Evolutionary conservation across 2,329 filamentous ascomycete genomes (phyloP).

Genomic region (Fusarium sambucinum): DNA sequence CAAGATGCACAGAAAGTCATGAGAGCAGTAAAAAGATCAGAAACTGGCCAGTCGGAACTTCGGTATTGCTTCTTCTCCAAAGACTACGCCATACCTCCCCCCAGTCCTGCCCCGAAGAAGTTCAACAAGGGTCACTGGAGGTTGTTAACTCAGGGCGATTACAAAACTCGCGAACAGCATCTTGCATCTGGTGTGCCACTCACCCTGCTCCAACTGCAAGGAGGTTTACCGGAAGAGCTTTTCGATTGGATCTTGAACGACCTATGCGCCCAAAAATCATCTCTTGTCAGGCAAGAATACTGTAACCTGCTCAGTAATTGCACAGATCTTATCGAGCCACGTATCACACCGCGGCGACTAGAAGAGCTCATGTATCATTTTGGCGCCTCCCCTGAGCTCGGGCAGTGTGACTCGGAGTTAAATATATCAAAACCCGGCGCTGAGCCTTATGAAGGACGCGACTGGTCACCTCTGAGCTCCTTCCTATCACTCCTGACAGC

Average conservation of each 20-base stretch:
- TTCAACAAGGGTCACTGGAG: slow-evolving; percentile 59
- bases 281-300: slow-evolving; percentile 71
- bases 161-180: slow-evolving; percentile 64
- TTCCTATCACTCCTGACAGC: slow-evolving; percentile 59
- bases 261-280: slow-evolving; percentile 66
- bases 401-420: slow-evolving; percentile 43
- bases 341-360: slow-evolving; percentile 61
- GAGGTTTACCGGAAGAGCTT: slow-evolving; percentile 70
- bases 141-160: slow-evolving; percentile 60
- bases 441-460: slow-evolving; percentile 53
- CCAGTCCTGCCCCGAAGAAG: slow-evolving; percentile 47
- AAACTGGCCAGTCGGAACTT: slow-evolving; percentile 52
- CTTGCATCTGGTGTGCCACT: slow-evolving; percentile 73
- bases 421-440: slow-evolving; percentile 37
- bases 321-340: slow-evolving; percentile 56
- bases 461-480: slow-evolving; percentile 61
- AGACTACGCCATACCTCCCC: slow-evolving; percentile 47
- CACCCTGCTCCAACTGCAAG: slow-evolving; percentile 56
- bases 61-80: slow-evolving; percentile 65
- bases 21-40: slow-evolving; percentile 64
- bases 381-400: slow-evolving; percentile 66
- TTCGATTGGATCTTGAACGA: slow-evolving; percentile 75
- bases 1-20: slow-evolving; percentile 61
- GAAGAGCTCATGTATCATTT: slow-evolving; percentile 68
- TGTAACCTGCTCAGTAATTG: slow-evolving; percentile 64